These are phyloP conservation scores for Nemophila menziesii DNA, from an alignment of 257 asterid species.

Conservation along the genomic window DNA sequence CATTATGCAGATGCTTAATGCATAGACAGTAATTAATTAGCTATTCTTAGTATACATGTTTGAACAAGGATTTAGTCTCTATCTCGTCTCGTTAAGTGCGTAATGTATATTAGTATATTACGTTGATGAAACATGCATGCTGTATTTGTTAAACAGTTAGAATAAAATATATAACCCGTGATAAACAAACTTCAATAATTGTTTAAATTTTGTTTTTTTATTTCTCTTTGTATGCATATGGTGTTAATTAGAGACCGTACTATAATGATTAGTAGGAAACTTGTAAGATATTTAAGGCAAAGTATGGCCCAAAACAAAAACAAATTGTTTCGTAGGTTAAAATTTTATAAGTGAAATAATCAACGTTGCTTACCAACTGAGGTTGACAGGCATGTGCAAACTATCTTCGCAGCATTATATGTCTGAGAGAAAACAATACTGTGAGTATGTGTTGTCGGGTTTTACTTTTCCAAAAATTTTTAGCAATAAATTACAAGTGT, in stretches of 20 bases:
- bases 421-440: slow-evolving; percentile 14
- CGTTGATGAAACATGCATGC: slow-evolving; percentile 29
- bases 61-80: too few species aligned
- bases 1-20: slow-evolving; percentile 34
- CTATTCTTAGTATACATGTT: not conserved
- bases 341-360: not conserved
- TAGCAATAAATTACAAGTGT: too few species aligned
- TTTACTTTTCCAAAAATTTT: too few species aligned
- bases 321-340: not conserved
- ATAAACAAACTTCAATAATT: not conserved
- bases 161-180: not conserved
- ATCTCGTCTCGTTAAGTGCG: too few species aligned
- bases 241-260: not conserved
- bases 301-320: not conserved
- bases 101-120: too few species aligned
- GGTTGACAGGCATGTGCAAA: slow-evolving; percentile 17
- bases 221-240: not conserved
- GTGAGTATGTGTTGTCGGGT: too few species aligned
- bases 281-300: slow-evolving; percentile 13
- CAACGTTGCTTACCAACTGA: not conserved
- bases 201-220: not conserved
- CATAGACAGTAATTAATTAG: not conserved
- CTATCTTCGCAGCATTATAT: slow-evolving; percentile 19
- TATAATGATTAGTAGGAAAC: not conserved
- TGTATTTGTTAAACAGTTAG: slow-evolving; percentile 17